These are phyloP conservation scores for Eucalyptus marginata DNA, from an alignment of 345 rosid genomes.

Conservation along the genomic window DNA sequence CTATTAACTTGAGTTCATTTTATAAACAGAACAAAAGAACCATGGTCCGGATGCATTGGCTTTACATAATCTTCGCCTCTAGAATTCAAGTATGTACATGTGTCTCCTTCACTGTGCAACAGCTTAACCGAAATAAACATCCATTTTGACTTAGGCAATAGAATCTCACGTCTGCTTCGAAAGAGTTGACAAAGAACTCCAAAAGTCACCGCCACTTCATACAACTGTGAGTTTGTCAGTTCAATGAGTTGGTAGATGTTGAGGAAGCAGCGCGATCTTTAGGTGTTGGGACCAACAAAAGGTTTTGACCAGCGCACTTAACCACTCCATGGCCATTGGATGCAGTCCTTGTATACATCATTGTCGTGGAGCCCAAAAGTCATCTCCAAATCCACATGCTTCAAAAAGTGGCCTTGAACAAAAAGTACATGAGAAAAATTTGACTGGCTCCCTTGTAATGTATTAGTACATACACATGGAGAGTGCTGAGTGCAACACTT, in stretches of 20 bases:
- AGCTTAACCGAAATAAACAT: not conserved
- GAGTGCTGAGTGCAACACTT: not conserved
- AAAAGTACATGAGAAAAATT: not conserved
- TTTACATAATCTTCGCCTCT: not conserved
- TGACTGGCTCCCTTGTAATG: not conserved
- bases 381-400: constrained; percentile 85
- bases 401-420: constrained; percentile 57
- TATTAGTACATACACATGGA: not conserved
- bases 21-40: not conserved
- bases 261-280: not conserved
- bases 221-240: not conserved
- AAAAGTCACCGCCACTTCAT: not conserved
- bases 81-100: not conserved
- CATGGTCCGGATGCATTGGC: not conserved
- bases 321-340: constrained; percentile 9
- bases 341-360: constrained; percentile 55
- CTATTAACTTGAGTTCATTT: not conserved
- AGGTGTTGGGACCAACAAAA: constrained; percentile 21
- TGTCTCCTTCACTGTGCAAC: not conserved
- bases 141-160: not conserved
- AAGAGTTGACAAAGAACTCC: not conserved
- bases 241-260: not conserved
- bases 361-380: constrained; percentile 75
- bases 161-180: not conserved
- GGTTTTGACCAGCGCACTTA: constrained; percentile 14